Base-by-base conservation (phyloP, 345 rosid genomes). In the Ceriops decandra region DNA sequence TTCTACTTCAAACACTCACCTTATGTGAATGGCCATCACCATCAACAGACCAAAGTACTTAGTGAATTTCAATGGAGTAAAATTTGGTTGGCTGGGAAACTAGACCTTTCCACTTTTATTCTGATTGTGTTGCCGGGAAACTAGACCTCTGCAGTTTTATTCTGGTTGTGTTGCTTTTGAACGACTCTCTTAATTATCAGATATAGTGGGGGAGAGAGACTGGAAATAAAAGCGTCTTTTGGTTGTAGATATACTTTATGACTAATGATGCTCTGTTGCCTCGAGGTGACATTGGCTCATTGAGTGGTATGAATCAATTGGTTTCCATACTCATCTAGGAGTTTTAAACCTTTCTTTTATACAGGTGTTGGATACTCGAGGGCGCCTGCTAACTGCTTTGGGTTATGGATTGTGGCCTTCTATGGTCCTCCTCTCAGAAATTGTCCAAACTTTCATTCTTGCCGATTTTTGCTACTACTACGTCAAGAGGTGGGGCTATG, bases 341-440 rank as follows among this genome's bases (percentile, higher is more conserved):
- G 6, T 7, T n/a, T 20, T 20, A 10, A 53, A 53, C 11, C 26
- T n/a, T 38, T 70, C 33, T 5, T 32, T 73, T 65, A 52, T 75
- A 64, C 84, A 95, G 99, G 99, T 95, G 68, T 58, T 95, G 65
- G 99, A 95, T 74, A 91, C 78, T 71, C 87, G 96, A 17, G 99
- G 99, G 24, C 89, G 85, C 69, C 81, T 95, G 81, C 86, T 95
- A 66, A 95, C 90, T 15, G 96, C 99, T 27, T 78, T 95, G 80
- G 99, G 99, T 60, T 87, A 91, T 59, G 99, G 99, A 71, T 74
- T 95, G 63, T 95, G 99, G 99, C 99, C 99, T 57, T 87, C 99
- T 10, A 91, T 95, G 97, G 99, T 95, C 80, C 93, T 95, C 7
- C 83, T 95, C 69, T 90, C 99, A 0, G 99, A 95, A 81, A 90